Evolutionary conservation across 2,329 filamentous ascomycete species (phyloP), one percentile per base, ranked within the genome.

Genomic region (Alternaria sp.): DNA sequence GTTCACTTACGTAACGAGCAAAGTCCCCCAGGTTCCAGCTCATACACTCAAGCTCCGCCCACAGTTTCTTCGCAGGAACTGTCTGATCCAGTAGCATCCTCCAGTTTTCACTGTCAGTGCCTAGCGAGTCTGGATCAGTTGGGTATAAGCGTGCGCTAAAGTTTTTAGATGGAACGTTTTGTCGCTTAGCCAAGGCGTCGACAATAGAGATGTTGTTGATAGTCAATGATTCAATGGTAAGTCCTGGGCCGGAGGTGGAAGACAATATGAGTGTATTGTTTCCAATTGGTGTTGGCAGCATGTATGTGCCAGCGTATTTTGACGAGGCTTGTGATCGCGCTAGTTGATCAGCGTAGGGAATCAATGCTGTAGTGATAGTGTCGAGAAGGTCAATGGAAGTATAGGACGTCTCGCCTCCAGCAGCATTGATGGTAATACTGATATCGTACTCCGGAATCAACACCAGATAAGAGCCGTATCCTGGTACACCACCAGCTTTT

Each of bases 391-490:
- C 60, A 9, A 63, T 43, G 1, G 66, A 52, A 3, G 67, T 60
- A 14, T 50, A 44, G 2, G 45, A 53, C 4, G 67, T 63, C 12
- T 63, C 34, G 4, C 60, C 62, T 6, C 72, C 71, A 3, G 68
- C 71, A 3, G 64, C 65, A 27, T 63, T 69, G 34, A 75, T 70
- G 2, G 66, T 69, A 5, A 74, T 60, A 0, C 69, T 61, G 14
- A 73, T 63, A n/a, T 64, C 54, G 53, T 67, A 72, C 56, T 74
- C 72, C 1, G 71, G 73, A 8, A 74, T 57, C 9, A 72, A 12
- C 2, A 68, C 60, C 5, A 63, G 57, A 22, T 71, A 69, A 0
- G 61, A 63, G 0, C 67, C 64, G 20, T 75, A 75, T 0, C 72
- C 72, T 0, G 63, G 53, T 5, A 75, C 66, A 9, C 68, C 69